phyloP scores from a whole-genome alignment of 768 basidiomycete species.

The Kwoniella botswanensis region DNA sequence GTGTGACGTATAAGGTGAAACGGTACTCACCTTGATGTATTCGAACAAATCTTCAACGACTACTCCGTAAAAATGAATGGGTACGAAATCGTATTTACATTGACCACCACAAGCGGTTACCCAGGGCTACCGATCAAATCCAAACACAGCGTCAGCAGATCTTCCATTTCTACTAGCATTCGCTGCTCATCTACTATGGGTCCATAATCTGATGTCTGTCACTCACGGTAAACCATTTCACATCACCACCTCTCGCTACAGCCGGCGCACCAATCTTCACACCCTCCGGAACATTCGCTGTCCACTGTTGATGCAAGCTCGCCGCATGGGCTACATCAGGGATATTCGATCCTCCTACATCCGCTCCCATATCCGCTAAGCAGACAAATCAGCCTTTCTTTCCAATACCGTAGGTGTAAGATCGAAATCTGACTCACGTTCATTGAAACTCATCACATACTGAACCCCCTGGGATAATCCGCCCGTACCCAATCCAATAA shows the following conservation, averaged over 20 bases:
- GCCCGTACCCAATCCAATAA: neutral
- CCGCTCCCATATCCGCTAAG: conserved; percentile 29
- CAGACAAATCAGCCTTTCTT: too few species aligned
- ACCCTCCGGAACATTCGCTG: conserved; percentile 23
- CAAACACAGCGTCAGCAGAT: conserved; percentile 1
- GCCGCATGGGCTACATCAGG: conserved; percentile 30
- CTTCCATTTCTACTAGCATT: too few species aligned
- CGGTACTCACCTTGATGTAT: conserved; percentile 33
- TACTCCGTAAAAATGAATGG: conserved; percentile 53
- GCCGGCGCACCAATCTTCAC: conserved; percentile 47
- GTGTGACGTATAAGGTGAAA: too few species aligned
- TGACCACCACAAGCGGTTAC: conserved; percentile 44
- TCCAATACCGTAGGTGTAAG: too few species aligned
- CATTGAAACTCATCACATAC: conserved; percentile 50
- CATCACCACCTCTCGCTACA: conserved; percentile 43
- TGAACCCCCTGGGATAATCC: conserved; percentile 22
- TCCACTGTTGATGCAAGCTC: conserved; percentile 38
- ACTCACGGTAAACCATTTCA: conserved; percentile 47
- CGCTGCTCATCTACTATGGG: too few species aligned
- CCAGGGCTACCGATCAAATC: conserved; percentile 35
- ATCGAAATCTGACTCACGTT: conserved; percentile 37
- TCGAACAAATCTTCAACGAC: conserved; percentile 35
- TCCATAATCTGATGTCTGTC: too few species aligned
- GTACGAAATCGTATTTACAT: conserved; percentile 50
- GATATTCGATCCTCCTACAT: conserved; percentile 39